phyloP scores from a whole-genome alignment of 2,329 filamentous ascomycete genomes.

The Emydomyces testavorans region DNA sequence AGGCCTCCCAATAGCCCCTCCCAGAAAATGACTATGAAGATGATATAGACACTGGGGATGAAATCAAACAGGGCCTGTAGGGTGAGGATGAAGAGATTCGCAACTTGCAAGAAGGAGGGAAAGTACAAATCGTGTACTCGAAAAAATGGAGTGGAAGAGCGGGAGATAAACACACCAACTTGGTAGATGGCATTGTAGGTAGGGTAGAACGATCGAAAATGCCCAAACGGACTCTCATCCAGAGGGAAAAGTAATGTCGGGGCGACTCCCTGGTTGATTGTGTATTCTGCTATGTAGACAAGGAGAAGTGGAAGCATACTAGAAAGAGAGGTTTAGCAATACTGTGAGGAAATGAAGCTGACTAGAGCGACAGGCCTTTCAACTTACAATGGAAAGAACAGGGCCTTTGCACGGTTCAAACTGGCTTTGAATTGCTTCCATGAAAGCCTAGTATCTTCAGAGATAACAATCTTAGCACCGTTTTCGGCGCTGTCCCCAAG shows the following conservation, averaged over 20 bases:
- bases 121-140: slow-evolving; percentile 70
- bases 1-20: slow-evolving; percentile 81
- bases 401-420: slow-evolving; percentile 52
- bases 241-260: slow-evolving; percentile 85
- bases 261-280: slow-evolving; percentile 88
- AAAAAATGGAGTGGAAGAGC: slow-evolving; percentile 79
- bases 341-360: slow-evolving; percentile 18
- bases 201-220: slow-evolving; percentile 82
- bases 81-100: slow-evolving; percentile 62
- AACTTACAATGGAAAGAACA: slow-evolving; percentile 60
- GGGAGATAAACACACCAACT: slow-evolving; percentile 84
- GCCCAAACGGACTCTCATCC: slow-evolving; percentile 59
- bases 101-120: slow-evolving; percentile 68
- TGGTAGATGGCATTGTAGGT: slow-evolving; percentile 94
- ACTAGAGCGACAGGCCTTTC: slow-evolving; percentile 6
- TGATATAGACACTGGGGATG: slow-evolving; percentile 72
- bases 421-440: slow-evolving; percentile 39
- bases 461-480: neutral
- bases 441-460: slow-evolving; percentile 7
- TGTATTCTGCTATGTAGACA: slow-evolving; percentile 93
- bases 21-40: slow-evolving; percentile 83
- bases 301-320: slow-evolving; percentile 82
- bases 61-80: slow-evolving; percentile 69
- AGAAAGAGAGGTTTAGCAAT: neutral
- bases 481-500: slow-evolving; percentile 19